Evolutionary conservation across 768 basidiomycete species (phyloP).

Genomic region (Lentinula detonsa): DNA sequence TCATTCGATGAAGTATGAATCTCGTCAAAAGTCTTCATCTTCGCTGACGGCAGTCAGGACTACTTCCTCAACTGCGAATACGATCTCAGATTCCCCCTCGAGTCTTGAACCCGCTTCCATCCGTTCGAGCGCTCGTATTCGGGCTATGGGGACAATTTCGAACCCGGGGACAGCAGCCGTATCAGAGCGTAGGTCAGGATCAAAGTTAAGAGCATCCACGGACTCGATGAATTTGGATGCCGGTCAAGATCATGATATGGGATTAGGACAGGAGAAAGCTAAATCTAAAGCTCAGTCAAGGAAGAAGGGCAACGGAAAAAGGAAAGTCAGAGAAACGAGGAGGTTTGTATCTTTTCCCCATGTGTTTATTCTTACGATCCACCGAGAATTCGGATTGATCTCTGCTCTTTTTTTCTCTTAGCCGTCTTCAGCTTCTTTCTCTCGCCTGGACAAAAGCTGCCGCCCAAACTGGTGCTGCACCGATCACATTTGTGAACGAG

Average conservation of each 20-base stretch:
- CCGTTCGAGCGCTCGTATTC: neutral
- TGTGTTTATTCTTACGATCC: too few relatives aligned
- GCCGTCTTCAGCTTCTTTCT: slow-evolving; percentile 19
- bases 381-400: too few relatives aligned
- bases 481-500: slow-evolving; percentile 30
- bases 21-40: neutral
- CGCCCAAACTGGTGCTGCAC: slow-evolving; percentile 20
- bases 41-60: too few relatives aligned
- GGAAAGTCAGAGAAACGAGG: neutral
- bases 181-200: neutral
- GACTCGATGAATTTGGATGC: neutral
- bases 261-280: neutral
- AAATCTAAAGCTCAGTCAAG: neutral
- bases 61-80: too few relatives aligned
- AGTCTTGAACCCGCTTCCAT: neutral
- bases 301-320: neutral
- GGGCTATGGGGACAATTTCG: neutral
- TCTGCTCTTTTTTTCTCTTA: slow-evolving; percentile 2
- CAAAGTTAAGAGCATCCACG: neutral
- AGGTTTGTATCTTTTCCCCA: neutral
- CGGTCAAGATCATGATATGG: neutral
- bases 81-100: neutral
- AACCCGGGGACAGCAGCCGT: neutral
- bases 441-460: slow-evolving; percentile 29
- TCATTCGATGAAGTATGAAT: neutral